Base-by-base conservation (phyloP, 306 rosid species). In the Bauhinia variegata region DNA sequence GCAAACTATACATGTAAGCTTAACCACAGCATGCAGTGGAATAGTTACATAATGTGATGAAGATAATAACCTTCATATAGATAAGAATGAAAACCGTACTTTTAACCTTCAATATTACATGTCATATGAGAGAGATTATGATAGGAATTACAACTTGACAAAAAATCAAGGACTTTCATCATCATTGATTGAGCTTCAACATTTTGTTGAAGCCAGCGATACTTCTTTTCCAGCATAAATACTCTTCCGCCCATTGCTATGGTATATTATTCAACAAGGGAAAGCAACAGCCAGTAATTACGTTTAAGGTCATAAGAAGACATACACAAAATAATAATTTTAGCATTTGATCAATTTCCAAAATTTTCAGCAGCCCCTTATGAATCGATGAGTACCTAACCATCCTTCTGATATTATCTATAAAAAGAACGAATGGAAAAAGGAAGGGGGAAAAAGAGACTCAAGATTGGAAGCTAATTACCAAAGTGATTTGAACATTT, bases 391-490 rank as follows among this genome's bases (percentile, higher is more conserved):
- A 59, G 16, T 30, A 39, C 9, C 66, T 23, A 12, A 5, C 51
- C 37, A 18, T 60, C 52, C 28, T 23, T 28, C 7, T n/a, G n/a
- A 12, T 13, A 13, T 17, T 19, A 43, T 43, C 52, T 42, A 17
- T 7, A 9, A 62, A n/a, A 54, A 34, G 12, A 15, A 11, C 33
- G 19, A 19, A 30, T 0, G 7, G 6, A 43, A 15, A n/a, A 60
- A 11, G 36, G 41, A 41, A 7, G 13, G n/a, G n/a, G n/a, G 12
- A 41, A 38, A 6, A 7, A 60, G 18, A 17, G 1, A 16, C 32
- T 38, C 65, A 59, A 59, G 34, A 58, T 8, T 9, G 64, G 10
- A 37, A 59, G 49, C 48, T 60, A 59, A 17, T 36, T 59, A 18
- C 33, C 16, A 60, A 0, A 60, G 34, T 11, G 14, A 41, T 39